These are phyloP conservation scores for Cordyceps cateniannulata DNA, from an alignment of 2,329 filamentous ascomycete genomes.

Conservation along the genomic window DNA sequence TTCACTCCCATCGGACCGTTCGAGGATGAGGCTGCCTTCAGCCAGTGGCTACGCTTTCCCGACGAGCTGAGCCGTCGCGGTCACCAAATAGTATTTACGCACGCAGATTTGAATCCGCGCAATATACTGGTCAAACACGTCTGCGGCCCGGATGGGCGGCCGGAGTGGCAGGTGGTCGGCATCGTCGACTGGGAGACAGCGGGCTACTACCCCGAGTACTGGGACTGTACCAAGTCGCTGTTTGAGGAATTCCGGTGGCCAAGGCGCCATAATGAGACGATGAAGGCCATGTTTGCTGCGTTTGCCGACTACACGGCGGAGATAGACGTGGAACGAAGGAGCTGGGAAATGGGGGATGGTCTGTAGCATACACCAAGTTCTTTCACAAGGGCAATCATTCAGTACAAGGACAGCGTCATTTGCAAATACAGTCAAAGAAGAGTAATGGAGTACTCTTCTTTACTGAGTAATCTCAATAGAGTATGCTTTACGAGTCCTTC, in stretches of 20 bases:
- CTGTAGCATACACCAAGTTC: background rate
- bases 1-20: slow-evolving; percentile 22
- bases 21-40: slow-evolving; percentile 26
- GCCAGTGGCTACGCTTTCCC: slow-evolving; percentile 21
- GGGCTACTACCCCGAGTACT: slow-evolving; percentile 40
- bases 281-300: slow-evolving; percentile 16
- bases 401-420: background rate
- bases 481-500: too few species aligned
- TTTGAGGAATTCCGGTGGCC: slow-evolving; percentile 18
- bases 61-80: slow-evolving; percentile 25
- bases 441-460: too few species aligned
- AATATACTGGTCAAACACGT: slow-evolving; percentile 26
- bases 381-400: background rate
- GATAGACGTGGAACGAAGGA: slow-evolving; percentile 18
- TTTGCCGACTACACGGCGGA: slow-evolving; percentile 20
- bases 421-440: background rate
- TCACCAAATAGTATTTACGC: slow-evolving; percentile 26
- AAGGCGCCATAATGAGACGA: slow-evolving; percentile 13
- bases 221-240: slow-evolving; percentile 27
- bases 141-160: background rate
- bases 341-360: slow-evolving; percentile 16
- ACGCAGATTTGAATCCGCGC: slow-evolving; percentile 26
- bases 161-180: slow-evolving; percentile 24
- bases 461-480: too few species aligned
- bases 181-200: slow-evolving; percentile 42